Evolutionary conservation across 2,329 filamentous ascomycete genomes (phyloP).

Genomic region (Penicillium sp.): DNA sequence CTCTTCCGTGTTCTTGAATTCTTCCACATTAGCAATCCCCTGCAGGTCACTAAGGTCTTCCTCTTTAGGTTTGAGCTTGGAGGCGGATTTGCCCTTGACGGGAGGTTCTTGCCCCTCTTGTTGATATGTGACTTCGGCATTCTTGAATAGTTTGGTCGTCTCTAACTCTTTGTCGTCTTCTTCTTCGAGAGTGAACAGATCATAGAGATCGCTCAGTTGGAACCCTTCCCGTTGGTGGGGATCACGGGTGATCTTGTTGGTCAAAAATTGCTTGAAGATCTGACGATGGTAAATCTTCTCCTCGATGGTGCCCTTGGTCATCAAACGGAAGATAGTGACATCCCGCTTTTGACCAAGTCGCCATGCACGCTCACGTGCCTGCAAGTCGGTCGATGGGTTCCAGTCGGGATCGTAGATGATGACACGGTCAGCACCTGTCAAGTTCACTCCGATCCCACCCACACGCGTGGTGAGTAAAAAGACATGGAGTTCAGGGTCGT

Average conservation of each 20-base stretch:
- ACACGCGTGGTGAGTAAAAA: constrained; percentile 96
- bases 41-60: constrained; percentile 57
- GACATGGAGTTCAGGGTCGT: constrained; percentile 73
- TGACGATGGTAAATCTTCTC: constrained; percentile 99
- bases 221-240: constrained; percentile 92
- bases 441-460: constrained; percentile 87
- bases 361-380: constrained; percentile 95
- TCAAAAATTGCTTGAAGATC: constrained; percentile 97
- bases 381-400: constrained; percentile 96
- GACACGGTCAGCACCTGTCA: constrained; percentile 92
- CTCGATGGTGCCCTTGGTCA: constrained; percentile 97
- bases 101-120: constrained; percentile 29
- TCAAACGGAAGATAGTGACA: constrained; percentile 94
- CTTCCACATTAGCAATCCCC: constrained; percentile 66
- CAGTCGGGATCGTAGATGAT: constrained; percentile 99
- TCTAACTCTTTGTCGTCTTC: constrained; percentile 72
- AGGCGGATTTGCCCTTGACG: not conserved
- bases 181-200: constrained; percentile 79
- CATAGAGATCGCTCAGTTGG: constrained; percentile 84
- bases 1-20: constrained; percentile 57
- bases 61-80: constrained; percentile 21
- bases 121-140: constrained; percentile 73
- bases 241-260: constrained; percentile 93
- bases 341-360: constrained; percentile 91
- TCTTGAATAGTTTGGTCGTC: constrained; percentile 82